phyloP scores from a whole-genome alignment of 345 rosid genomes.

The sweet orange (Citrus sinensis) region DNA sequence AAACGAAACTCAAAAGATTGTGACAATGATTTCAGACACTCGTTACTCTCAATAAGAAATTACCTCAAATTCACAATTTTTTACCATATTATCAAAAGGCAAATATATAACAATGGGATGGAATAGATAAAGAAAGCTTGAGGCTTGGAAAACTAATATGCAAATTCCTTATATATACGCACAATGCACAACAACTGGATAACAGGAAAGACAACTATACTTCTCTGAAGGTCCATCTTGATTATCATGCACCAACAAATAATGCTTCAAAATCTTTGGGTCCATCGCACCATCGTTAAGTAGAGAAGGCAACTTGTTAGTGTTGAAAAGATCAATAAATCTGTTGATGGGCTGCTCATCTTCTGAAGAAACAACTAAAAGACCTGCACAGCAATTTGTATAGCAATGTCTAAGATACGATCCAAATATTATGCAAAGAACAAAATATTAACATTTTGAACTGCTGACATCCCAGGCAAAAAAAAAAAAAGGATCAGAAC shows the following conservation, averaged over 20 bases:
- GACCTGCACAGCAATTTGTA: conserved; percentile 57
- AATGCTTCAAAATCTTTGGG: conserved; percentile 85
- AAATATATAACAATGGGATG: neutral
- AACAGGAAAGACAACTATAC: conserved; percentile 33
- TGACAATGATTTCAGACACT: conserved; percentile 11
- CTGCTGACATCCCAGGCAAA: neutral
- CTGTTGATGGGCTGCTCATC: conserved; percentile 81
- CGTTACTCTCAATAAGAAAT: neutral
- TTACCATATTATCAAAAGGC: neutral
- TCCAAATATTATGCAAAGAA: neutral
- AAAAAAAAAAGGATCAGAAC: neutral
- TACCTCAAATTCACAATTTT: neutral
- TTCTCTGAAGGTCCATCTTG: conserved; percentile 80
- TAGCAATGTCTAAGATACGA: neutral
- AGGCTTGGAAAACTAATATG: neutral
- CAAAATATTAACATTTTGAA: neutral
- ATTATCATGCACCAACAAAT: conserved; percentile 86
- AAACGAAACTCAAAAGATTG: conserved; percentile 23
- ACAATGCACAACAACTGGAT: neutral
- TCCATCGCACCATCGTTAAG: conserved; percentile 90
- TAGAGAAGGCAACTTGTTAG: conserved; percentile 74
- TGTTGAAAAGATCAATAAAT: conserved; percentile 82
- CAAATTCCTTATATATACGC: neutral
- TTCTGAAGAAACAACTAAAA: conserved; percentile 85
- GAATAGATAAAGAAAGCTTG: neutral